phyloP scores from a whole-genome alignment of 192 early-diverging fungal genomes.

The Bifiguratus adelaidae region DNA sequence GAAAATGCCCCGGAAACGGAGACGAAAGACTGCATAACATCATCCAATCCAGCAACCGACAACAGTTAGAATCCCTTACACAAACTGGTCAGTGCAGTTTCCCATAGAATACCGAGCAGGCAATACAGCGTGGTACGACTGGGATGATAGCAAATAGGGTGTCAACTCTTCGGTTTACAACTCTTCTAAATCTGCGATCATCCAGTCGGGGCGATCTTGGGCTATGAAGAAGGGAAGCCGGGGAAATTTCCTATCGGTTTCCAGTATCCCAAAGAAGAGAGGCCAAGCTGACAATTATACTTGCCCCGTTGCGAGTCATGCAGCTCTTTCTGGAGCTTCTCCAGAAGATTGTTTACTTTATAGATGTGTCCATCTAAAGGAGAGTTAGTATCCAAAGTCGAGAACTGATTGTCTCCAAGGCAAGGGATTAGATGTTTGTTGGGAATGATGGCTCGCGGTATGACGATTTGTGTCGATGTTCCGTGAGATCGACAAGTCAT shows the following conservation, averaged over 20 bases:
- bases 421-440: neutral
- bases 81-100: too few species aligned
- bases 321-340: slow-evolving; percentile 2
- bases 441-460: too few species aligned
- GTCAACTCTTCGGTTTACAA: neutral
- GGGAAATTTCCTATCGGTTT: neutral
- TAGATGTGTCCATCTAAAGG: slow-evolving; percentile 1
- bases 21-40: too few species aligned
- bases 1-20: too few species aligned
- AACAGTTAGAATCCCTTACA: too few species aligned
- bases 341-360: neutral
- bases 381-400: slow-evolving; percentile 1
- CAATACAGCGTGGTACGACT: too few species aligned
- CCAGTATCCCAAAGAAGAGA: neutral
- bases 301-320: neutral
- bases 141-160: slow-evolving; percentile 1
- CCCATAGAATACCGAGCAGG: too few species aligned
- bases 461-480: too few species aligned
- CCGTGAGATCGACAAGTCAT: too few species aligned
- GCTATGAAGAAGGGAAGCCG: slow-evolving; percentile 2
- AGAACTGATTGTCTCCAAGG: slow-evolving; percentile 2
- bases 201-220: slow-evolving; percentile 2
- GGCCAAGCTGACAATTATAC: slow-evolving; percentile 1
- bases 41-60: too few species aligned
- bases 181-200: slow-evolving; percentile 1